Evolutionary conservation across 148 eudicot species (phyloP).

Genomic region (Mesembryanthemum crystallinum): DNA sequence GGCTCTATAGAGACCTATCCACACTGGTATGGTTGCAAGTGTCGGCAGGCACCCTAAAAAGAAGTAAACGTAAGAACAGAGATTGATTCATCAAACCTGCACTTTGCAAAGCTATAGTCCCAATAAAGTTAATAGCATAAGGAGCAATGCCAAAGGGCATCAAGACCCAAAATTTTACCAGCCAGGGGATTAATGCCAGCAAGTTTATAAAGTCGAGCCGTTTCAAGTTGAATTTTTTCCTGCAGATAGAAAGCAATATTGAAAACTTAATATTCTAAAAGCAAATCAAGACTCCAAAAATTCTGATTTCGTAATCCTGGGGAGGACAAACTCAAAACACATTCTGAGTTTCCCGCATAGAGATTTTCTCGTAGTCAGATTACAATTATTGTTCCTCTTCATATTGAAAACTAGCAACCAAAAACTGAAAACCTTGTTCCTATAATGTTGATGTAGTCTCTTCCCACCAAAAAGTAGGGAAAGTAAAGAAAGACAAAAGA

Average conservation of each 20-base stretch:
- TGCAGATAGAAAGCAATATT: slow-evolving; percentile 34
- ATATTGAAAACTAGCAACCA: too few species aligned
- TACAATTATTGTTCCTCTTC: too few species aligned
- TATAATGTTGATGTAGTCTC: too few species aligned
- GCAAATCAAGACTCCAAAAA: neutral
- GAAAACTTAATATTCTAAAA: neutral
- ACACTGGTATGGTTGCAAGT: slow-evolving; percentile 90
- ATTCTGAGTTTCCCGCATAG: too few species aligned
- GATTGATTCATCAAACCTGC: neutral
- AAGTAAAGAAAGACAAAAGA: too few species aligned
- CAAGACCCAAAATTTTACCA: slow-evolving; percentile 39
- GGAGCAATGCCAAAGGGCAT: neutral
- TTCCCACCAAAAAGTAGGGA: too few species aligned
- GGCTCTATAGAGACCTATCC: slow-evolving; percentile 97
- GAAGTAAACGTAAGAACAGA: neutral
- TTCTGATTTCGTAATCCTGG: neutral
- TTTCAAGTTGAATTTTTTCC: slow-evolving; percentile 92
- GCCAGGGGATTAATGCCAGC: slow-evolving; percentile 95
- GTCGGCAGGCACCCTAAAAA: slow-evolving; percentile 85
- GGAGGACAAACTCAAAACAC: neutral
- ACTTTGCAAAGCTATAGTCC: neutral
- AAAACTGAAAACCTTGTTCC: too few species aligned
- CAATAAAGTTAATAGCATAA: neutral
- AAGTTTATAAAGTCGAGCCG: slow-evolving; percentile 82
- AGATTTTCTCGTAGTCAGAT: too few species aligned